Base-by-base conservation (phyloP, 73 alveolate genomes). In the Blepharisma stoltei region DNA sequence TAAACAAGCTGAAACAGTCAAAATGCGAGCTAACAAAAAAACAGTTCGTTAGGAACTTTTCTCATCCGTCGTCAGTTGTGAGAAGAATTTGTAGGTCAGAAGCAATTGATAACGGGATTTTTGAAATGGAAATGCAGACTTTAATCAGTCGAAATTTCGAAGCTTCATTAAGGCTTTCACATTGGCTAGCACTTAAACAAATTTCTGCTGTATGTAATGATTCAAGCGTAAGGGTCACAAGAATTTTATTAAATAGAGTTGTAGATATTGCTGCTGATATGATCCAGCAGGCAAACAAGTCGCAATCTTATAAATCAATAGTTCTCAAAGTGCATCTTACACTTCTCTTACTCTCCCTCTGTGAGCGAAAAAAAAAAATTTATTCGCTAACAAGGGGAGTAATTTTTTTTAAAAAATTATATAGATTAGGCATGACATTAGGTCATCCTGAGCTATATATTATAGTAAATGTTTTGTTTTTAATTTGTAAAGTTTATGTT, bases 1-100 rank as follows among this genome's bases (percentile, higher is more conserved):
- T 60, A 14, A 60, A 60, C 45, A 60, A 60, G 23, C 48, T 60
- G 18, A 60, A 60, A 60, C 73, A 60, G 46, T n/a, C 14, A 8
- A 60, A 60, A 38, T 25, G 2, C 2, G 46, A 20, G 2, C 5
- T 60, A 4, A 9, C 48, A 1, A 60, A 25, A 60, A 60, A 60
- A 5, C 14, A 18, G 18, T 25, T 60, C 48, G 38, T 38, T 14
- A 60, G 23, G 23, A 25, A 38, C 11, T 60, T 60, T 25, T 8
- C 48, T n/a, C 73, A 60, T 60, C 73, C 73, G 2, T 14, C 46
- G 14, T 38, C 38, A 9, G 73, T 38, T 25, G 73, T 60, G 11
- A n/a, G 23, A 4, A 60, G 23, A 5, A n/a, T 60, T 11, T 18
- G 48, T 60, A 60, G 23, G 23, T 9, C 11, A 20, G 73, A 60